Evolutionary conservation across 1,139 yeast genomes (phyloP), one percentile per base, ranked within the genome.

Genomic region (Diutina neorugosa): DNA sequence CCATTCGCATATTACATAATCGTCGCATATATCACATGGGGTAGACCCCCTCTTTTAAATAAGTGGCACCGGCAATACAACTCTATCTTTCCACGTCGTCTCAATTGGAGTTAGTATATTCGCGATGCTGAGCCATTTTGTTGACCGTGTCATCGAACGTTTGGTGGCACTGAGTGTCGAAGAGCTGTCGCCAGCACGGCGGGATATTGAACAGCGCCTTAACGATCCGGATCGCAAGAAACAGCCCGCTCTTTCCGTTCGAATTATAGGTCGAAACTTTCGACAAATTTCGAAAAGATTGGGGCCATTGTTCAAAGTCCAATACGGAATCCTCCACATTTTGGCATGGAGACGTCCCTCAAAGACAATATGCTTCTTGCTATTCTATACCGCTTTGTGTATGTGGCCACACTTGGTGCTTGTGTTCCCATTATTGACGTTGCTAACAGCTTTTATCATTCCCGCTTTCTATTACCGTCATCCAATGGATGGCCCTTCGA

Each of bases 401-500:
- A 66, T 85, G 49, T 78, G 86, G 69, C 96, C 96, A 0, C 83
- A 82, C 62, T 67, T 86, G 52, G 70, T 88, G 7, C 65, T 84
- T 43, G 76, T 82, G 0, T 70, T 83, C 47, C 96, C 97, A 0
- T 62, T 86, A 43, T 57, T 84, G 1, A 76, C 72, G 52, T 55
- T 87, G 4, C 63, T 85, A 43, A 71, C 77, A 56, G 84, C 82
- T 0, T 69, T 85, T 1, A 73, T 89, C 69, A 70, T 85, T 1
- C 93, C 95, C 0, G 89, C 87, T 1, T 90, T 83, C 61, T 70
- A 80, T 20, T 72, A 77, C 53, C 73, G 89, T 53, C 96, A 89
- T 63, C 96, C 91, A 0, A 70, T 80, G 60, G 67, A 72, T 31
- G 68, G 70, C 12, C 73, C 76, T 0, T 70, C 71, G 27, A 59